Conservation (phyloP, 768 basidiomycete species). For the Dentipellis sp. region DNA sequence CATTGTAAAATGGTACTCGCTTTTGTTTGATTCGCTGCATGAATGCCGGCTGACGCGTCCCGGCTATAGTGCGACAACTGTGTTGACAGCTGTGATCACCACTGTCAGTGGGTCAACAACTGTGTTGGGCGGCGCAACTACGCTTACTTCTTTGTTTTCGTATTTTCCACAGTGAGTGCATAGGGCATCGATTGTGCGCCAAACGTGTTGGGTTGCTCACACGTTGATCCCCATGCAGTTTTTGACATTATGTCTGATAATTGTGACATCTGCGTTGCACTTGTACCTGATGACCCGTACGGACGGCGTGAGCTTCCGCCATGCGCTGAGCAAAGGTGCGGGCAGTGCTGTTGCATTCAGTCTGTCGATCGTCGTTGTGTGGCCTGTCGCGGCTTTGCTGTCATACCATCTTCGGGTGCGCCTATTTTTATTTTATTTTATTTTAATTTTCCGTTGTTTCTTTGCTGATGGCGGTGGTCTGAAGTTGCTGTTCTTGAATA, state of each 20-base stretch:
- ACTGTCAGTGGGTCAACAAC: constrained; percentile 89
- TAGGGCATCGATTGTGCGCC: constrained; percentile 4
- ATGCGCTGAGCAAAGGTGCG: constrained; percentile 40
- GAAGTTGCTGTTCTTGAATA: constrained; percentile 73
- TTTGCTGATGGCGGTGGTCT: constrained; percentile 3
- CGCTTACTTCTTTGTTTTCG: constrained; percentile 80
- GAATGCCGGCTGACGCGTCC: constrained; percentile 2
- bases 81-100: constrained; percentile 91
- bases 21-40: neutral
- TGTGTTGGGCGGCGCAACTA: constrained; percentile 95
- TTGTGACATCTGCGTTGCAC: constrained; percentile 79
- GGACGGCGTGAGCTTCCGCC: constrained; percentile 37
- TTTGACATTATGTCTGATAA: constrained; percentile 64
- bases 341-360: constrained; percentile 80
- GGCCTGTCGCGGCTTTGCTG: constrained; percentile 75
- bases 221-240: constrained; percentile 34
- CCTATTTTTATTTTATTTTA: constrained; percentile 10
- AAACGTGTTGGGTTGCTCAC: constrained; percentile 6
- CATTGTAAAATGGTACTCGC: constrained; percentile 85
- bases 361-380: constrained; percentile 62
- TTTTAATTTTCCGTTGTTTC: neutral
- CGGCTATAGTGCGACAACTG: constrained; percentile 83
- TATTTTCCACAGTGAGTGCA: constrained; percentile 62
- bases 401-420: constrained; percentile 82
- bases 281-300: constrained; percentile 55